Base-by-base conservation (phyloP, 164 flowering plant genomes). In the Chloranthus sessilifolius region DNA sequence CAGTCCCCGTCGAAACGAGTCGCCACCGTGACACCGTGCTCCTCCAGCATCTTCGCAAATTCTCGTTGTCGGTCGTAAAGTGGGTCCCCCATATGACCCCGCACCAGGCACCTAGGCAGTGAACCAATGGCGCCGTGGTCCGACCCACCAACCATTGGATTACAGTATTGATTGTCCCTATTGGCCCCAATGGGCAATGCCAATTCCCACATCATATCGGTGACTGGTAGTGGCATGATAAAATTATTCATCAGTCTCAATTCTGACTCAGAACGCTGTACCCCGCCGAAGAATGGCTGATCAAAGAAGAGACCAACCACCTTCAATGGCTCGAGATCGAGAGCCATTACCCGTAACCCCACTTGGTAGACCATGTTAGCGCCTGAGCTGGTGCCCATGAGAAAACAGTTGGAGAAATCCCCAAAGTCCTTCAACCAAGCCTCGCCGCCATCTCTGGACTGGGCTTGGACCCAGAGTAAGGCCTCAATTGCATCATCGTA, bases 101-200 rank as follows among this genome's bases (percentile, higher is more conserved):
- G 56, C 50, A 12, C 8, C 34, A 30, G 5, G 10, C 5, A 5
- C 34, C 10, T 30, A 10, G 34, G 34, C 10, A 30, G 34, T 10
- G n/a, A n/a, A n/a, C n/a, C n/a, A n/a, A 30, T 30, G 34, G 34
- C 7, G 7, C 5, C 34, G 7, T 5, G 34, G 10, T 30, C 34
- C n/a, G n/a, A n/a, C 10, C 10, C 34, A 30, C 10, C 15, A 0
- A 19, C 53, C 63, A 43, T 33, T 30, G 77, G 82, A 39, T 80
- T 74, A 33, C 67, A 65, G 30, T 59, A 81, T 66, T 62, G 74
- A 28, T 86, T 83, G 14, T 77, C 81, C 5, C 81, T 73, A 52
- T 75, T 73, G 0, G 76, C 68, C 0, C 60, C 83, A 10, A 42
- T n/a, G 0, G 95, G 88, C 70, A 82, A 40, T 0, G 79, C 60